Conservation (phyloP, 371 early-diverging fungal genomes). For the Lichtheimia hyalospora region DNA sequence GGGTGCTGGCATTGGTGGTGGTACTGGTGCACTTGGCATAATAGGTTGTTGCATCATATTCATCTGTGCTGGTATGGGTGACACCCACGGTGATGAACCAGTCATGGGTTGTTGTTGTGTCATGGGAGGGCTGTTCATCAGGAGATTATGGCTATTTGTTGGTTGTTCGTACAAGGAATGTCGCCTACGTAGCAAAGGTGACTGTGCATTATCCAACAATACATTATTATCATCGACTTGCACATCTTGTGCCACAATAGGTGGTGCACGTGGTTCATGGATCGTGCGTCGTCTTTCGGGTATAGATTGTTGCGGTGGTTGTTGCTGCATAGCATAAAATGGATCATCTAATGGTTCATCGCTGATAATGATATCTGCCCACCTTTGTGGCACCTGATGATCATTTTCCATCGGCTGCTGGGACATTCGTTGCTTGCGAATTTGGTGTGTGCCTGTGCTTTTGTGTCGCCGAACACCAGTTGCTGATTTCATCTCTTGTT, state of each 20-base stretch:
- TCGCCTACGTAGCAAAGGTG: slow-evolving; percentile 5
- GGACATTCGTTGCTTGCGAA: too few relatives aligned
- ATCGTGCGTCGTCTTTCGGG: not conserved
- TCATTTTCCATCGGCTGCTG: too few relatives aligned
- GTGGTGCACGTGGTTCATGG: slow-evolving; percentile 1
- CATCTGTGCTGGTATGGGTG: too few relatives aligned
- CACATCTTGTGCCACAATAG: too few relatives aligned
- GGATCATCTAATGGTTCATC: slow-evolving; percentile 9
- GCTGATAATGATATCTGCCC: slow-evolving; percentile 4
- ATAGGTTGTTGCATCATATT: too few relatives aligned
- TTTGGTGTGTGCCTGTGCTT: too few relatives aligned
- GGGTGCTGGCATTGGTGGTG: slow-evolving; percentile 5
- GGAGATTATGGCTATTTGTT: not conserved
- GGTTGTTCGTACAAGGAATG: slow-evolving; percentile 15
- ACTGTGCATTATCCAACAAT: too few relatives aligned
- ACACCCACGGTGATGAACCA: not conserved
- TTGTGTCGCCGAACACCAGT: too few relatives aligned
- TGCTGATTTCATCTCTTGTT: too few relatives aligned
- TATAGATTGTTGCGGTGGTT: not conserved
- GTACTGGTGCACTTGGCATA: too few relatives aligned
- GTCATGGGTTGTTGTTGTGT: not conserved
- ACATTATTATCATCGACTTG: too few relatives aligned
- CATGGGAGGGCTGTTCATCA: slow-evolving; percentile 2
- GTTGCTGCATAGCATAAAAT: not conserved
- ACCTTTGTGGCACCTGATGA: too few relatives aligned